Conservation (phyloP, 1,139 yeast species). For the Kodamaea anthophila region DNA sequence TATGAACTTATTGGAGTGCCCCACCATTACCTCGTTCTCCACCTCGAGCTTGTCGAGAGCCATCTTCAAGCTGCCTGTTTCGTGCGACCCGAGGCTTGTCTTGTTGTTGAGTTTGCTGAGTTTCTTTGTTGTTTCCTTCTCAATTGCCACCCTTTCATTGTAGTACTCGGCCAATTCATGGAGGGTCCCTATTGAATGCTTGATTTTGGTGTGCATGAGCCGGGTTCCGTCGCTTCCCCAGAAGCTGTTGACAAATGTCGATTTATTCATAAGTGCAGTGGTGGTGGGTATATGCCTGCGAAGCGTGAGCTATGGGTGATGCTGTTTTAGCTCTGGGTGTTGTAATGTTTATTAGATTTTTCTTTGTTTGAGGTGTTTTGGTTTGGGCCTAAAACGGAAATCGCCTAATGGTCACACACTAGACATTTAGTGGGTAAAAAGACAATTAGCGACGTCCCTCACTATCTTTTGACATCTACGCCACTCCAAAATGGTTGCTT, state of each 20-base stretch:
- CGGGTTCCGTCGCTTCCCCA: slow-evolving; percentile 52
- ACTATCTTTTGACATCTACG: too few relatives aligned
- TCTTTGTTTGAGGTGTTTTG: too few relatives aligned
- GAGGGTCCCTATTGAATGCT: slow-evolving; percentile 36
- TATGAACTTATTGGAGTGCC: slow-evolving; percentile 27
- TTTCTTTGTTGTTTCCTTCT: slow-evolving; percentile 63
- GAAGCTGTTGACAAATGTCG: slow-evolving; percentile 42
- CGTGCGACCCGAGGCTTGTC: slow-evolving; percentile 47
- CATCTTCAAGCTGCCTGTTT: slow-evolving; percentile 51
- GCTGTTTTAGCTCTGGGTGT: too few relatives aligned
- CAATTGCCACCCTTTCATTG: slow-evolving; percentile 51
- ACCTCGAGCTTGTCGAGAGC: slow-evolving; percentile 53
- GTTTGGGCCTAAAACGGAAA: too few relatives aligned
- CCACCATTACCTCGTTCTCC: slow-evolving; percentile 42
- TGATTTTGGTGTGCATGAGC: slow-evolving; percentile 42
- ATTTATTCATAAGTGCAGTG: slow-evolving; percentile 9
- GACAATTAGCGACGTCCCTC: too few relatives aligned
- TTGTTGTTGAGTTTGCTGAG: slow-evolving; percentile 46
- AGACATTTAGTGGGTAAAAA: too few relatives aligned
- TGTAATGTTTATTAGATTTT: too few relatives aligned
- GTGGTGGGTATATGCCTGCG: neutral
- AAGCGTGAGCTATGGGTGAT: too few relatives aligned
- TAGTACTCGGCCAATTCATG: slow-evolving; percentile 42
- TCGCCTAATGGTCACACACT: too few relatives aligned
- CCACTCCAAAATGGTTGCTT: too few relatives aligned